These are phyloP conservation scores for Sicyos edulis DNA, from an alignment of 306 rosid genomes.

Conservation along the genomic window DNA sequence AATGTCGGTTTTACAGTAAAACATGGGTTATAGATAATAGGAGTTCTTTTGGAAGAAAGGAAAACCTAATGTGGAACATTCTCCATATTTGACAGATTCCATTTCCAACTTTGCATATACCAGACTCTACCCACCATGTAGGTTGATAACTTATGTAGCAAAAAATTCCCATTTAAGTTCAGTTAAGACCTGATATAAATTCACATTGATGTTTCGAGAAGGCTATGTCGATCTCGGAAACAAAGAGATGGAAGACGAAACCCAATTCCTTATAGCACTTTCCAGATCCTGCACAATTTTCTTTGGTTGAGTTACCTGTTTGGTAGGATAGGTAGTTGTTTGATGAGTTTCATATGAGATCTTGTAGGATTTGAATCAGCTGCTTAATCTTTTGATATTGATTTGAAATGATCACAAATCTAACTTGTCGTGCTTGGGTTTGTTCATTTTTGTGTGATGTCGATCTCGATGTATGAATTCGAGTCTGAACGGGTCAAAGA, in stretches of 20 bases:
- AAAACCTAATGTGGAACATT: not conserved
- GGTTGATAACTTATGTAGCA: not conserved
- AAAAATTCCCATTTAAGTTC: not conserved
- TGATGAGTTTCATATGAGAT: not conserved
- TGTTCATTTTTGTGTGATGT: not conserved
- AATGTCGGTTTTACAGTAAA: no score
- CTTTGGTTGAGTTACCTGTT: not conserved
- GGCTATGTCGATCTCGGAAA: not conserved
- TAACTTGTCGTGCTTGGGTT: not conserved
- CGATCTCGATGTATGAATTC: not conserved
- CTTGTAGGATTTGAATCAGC: constrained; percentile 16
- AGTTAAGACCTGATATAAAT: not conserved
- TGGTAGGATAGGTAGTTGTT: not conserved
- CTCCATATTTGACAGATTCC: constrained; percentile 1
- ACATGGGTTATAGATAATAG: not conserved
- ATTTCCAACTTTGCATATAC: not conserved
- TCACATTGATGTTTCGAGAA: not conserved
- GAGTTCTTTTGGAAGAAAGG: not conserved
- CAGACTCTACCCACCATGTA: constrained; percentile 4
- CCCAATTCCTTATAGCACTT: not conserved
- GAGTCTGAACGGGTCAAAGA: not conserved
- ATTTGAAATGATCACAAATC: not conserved
- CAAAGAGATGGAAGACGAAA: not conserved
- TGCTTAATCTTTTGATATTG: not conserved
- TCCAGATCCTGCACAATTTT: not conserved